Base-by-base conservation (phyloP, 306 rosid genomes). In the Glycine latifolia region DNA sequence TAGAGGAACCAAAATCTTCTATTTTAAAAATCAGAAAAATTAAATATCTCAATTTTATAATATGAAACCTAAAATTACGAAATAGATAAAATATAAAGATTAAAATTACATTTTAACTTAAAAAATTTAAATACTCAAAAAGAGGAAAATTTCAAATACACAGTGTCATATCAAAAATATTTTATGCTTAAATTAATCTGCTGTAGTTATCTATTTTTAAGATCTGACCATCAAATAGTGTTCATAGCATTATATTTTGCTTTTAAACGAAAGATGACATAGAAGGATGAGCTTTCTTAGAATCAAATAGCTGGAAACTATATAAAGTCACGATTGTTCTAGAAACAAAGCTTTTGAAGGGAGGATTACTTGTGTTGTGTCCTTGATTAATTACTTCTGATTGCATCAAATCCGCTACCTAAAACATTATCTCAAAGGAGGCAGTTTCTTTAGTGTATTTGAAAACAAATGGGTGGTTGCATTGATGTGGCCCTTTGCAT, bases 401-500 rank as follows among this genome's bases (percentile, higher is more conserved):
- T 73, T 26, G 31, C 31, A 26, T 26, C 66, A 49, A 47, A 52
- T 67, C 59, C 3, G 20, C 82, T 58, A 84, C 87, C 80, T 76
- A 82, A 84, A 79, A 15, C 84, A 65, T 35, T 76, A 82, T 76
- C 87, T 75, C 63, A 75, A 68, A 60, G 14, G 83, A 33, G 63
- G 70, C 61, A 59, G 65, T 68, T 76, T 48, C 39, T 73, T 77
- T 48, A 81, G 69, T 47, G 65, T 55, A 68, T 59, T 68, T 78
- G 54, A 84, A 79, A 60, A 50, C 75, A 76, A 81, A 67, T 37
- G 89, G 54, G 88, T 88, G 78, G 91, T 86, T 88, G 77, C 86
- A 78, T 70, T 26, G 63, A 53, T 62, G 66, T 48, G 35, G 74
- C 84, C 47, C 20, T 61, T 44, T 71, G 49, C 52, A 48, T 16